phyloP scores from a whole-genome alignment of 2,329 filamentous ascomycete species.

The Aspergillus cejpii region DNA sequence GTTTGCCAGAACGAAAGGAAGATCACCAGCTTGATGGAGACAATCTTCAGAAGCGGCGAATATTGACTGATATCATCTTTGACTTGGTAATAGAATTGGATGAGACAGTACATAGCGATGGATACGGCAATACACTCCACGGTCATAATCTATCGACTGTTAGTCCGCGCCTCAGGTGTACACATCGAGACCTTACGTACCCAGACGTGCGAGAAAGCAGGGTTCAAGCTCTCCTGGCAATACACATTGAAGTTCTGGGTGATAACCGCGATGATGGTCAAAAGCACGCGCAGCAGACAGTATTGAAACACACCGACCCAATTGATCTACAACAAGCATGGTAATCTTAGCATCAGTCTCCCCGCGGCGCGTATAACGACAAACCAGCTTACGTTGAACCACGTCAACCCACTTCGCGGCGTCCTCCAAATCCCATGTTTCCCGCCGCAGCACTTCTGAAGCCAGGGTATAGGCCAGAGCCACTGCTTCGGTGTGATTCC shows the following conservation, averaged over 20 bases:
- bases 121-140: slow-evolving; percentile 67
- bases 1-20: slow-evolving; percentile 87
- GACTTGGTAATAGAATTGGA: slow-evolving; percentile 80
- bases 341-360: neutral
- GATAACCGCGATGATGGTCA: slow-evolving; percentile 70
- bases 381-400: slow-evolving; percentile 63
- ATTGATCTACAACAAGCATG: slow-evolving; percentile 39
- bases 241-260: slow-evolving; percentile 64
- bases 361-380: neutral
- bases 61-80: slow-evolving; percentile 61
- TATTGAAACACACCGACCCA: slow-evolving; percentile 82
- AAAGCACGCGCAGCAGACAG: slow-evolving; percentile 70
- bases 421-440: slow-evolving; percentile 62
- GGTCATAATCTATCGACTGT: slow-evolving; percentile 48
- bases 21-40: slow-evolving; percentile 84
- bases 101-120: slow-evolving; percentile 80
- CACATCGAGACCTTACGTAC: slow-evolving; percentile 43
- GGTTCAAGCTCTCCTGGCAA: slow-evolving; percentile 70
- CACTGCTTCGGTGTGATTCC: slow-evolving; percentile 61
- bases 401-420: slow-evolving; percentile 75
- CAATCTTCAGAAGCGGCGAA: slow-evolving; percentile 68
- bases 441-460: slow-evolving; percentile 64
- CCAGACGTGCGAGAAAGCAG: slow-evolving; percentile 79
- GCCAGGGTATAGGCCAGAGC: slow-evolving; percentile 67
- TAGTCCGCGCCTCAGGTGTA: slow-evolving; percentile 5